phyloP scores from a whole-genome alignment of 805 yeast genomes.

The Nakazawaea holstii region DNA sequence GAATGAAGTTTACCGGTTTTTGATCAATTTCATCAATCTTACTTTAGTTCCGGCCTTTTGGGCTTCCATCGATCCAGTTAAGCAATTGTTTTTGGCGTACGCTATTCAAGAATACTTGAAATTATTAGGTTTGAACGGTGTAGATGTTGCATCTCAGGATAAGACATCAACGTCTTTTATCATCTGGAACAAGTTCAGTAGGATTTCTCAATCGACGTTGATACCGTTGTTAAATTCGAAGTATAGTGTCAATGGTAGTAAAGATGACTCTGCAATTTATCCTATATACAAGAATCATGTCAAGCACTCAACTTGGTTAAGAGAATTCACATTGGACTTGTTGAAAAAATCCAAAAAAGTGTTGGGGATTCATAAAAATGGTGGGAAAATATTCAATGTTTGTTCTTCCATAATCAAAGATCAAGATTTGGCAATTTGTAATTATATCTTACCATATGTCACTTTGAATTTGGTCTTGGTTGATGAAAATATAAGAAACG shows the following conservation, averaged over 20 bases:
- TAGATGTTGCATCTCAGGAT: constrained; percentile 12
- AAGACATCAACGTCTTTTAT: constrained; percentile 22
- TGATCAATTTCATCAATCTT: constrained; percentile 58
- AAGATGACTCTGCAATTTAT: constrained; percentile 40
- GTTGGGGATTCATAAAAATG: constrained; percentile 24
- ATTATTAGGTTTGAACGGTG: constrained; percentile 43
- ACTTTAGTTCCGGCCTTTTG: constrained; percentile 80
- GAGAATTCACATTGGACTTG: constrained; percentile 61
- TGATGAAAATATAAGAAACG: constrained; percentile 31
- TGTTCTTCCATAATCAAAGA: constrained; percentile 62
- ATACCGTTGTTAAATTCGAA: constrained; percentile 71
- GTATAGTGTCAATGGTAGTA: constrained; percentile 48
- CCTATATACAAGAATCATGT: constrained; percentile 60
- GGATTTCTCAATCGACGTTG: constrained; percentile 64
- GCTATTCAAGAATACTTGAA: constrained; percentile 84
- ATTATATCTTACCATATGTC: constrained; percentile 72
- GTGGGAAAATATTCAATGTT: constrained; percentile 48
- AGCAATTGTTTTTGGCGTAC: constrained; percentile 78
- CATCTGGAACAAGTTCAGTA: constrained; percentile 61
- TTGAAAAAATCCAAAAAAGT: constrained; percentile 34
- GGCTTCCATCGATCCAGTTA: constrained; percentile 83
- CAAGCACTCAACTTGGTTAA: constrained; percentile 68
- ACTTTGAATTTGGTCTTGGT: constrained; percentile 56
- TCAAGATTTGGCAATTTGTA: constrained; percentile 65
- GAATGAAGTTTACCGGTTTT: constrained; percentile 58